Base-by-base conservation (phyloP, 352 stramenopile genomes). In the Phytophthora uliginosa region DNA sequence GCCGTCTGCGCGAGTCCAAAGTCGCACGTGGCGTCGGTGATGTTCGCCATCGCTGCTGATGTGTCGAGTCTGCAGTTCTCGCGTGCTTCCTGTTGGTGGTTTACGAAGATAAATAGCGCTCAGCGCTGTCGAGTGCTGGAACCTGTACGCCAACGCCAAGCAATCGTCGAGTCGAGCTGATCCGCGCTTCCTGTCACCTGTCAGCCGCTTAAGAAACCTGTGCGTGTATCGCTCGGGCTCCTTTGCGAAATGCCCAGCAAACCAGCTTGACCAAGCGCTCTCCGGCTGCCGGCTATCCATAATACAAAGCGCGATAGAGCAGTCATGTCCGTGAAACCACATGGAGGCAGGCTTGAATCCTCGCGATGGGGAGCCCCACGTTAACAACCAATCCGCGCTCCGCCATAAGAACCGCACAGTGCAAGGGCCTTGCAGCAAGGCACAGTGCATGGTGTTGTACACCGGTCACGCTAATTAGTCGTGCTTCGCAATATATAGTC, bases 21-120 rank as follows among this genome's bases (percentile, higher is more conserved):
- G n/a, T 71, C 69, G 61, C 76, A 83, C 24, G 76, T 85, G 12
- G 66, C 51, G 17, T 81, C 72, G 22, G 72, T 77, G 52, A 85
- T 81, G 28, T 83, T 85, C 34, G 62, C 63, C 72, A 82, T 38
- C 7, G 52, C 34, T 24, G 45, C 45, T 7, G 33, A 20, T 74
- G 62, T 62, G 34, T 20, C 62, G 56, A 55, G 7, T 69, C 50
- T 31, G 28, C 28, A 31, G 28, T 31, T 31, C 47, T 53, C 47
- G 59, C 52, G 26, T 7, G 42, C 48, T 59, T 67, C 59, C 59
- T 59, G 55, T 67, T 34, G 51, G 45, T 61, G 42, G 6, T 36
- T n/a, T 28, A 52, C n/a, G 26, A 22, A 47, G 71, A 71, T 73
- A 76, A 78, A 72, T 75, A 65, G 67, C 57, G 61, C 53, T 52